Conservation (phyloP, 1,284 basidiomycete genomes). For the Kwoniella shivajii region DNA sequence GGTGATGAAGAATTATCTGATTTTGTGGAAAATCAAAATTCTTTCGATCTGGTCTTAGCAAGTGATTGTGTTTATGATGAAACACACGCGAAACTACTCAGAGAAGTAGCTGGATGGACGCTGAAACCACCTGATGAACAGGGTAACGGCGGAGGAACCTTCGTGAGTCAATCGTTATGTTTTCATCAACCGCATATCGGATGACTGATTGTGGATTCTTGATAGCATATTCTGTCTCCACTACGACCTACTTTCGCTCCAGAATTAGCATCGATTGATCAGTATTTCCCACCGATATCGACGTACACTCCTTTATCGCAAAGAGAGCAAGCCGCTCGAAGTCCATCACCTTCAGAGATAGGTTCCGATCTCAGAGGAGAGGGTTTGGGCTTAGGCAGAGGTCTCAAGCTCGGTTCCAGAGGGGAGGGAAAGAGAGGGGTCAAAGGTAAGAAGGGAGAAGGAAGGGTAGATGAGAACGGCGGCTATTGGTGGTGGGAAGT, state of each 20-base stretch:
- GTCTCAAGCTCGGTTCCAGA: slow-evolving; percentile 40
- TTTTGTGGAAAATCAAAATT: slow-evolving; percentile 11
- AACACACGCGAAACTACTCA: slow-evolving; percentile 49
- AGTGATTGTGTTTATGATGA: slow-evolving; percentile 54
- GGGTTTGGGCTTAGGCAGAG: slow-evolving; percentile 32
- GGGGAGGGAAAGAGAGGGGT: slow-evolving; percentile 43
- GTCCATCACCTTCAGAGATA: background rate
- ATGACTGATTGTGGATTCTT: background rate
- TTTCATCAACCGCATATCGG: background rate
- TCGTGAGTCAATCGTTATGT: slow-evolving; percentile 37
- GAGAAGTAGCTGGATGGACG: slow-evolving; percentile 47
- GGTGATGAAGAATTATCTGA: slow-evolving; percentile 17
- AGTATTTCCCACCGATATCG: slow-evolving; percentile 41
- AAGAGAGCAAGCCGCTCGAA: slow-evolving; percentile 22
- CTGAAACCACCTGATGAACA: slow-evolving; percentile 38
- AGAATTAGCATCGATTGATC: slow-evolving; percentile 51
- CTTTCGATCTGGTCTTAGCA: slow-evolving; percentile 52
- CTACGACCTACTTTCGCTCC: slow-evolving; percentile 53
- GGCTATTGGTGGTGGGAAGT: slow-evolving; percentile 57
- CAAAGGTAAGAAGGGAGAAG: slow-evolving; percentile 47
- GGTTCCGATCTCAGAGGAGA: slow-evolving; percentile 26
- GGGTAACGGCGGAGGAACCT: slow-evolving; percentile 44
- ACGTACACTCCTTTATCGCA: slow-evolving; percentile 31
- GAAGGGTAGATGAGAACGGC: slow-evolving; percentile 47
- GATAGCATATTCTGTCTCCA: slow-evolving; percentile 51